Conservation (phyloP, 2,329 filamentous ascomycete genomes). For the Neoarthrinium moseri region DNA sequence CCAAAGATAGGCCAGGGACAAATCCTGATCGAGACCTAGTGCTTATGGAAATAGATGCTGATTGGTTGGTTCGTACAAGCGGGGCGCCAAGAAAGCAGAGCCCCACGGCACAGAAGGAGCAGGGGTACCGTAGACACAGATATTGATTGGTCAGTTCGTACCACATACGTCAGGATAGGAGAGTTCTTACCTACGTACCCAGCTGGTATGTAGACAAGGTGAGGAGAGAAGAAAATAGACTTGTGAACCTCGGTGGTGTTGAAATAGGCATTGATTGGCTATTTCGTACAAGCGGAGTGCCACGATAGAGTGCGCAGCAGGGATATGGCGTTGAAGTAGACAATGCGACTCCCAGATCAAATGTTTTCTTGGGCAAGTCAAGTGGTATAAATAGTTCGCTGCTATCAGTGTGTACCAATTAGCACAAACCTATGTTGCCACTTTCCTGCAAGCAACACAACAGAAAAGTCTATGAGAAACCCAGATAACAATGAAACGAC, state of each 20-base stretch:
- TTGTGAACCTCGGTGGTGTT: not conserved
- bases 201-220: too few relatives aligned
- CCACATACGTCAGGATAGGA: too few relatives aligned
- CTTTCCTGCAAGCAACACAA: constrained; percentile 8
- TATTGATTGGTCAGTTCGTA: too few relatives aligned
- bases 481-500: constrained; percentile 11
- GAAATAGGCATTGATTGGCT: not conserved
- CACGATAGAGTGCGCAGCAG: not conserved
- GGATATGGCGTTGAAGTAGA: not conserved
- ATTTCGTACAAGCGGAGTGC: not conserved
- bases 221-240: not conserved
- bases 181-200: too few relatives aligned
- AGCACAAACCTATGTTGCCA: constrained; percentile 6
- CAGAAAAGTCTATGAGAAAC: not conserved
- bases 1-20: not conserved
- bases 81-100: constrained; percentile 7
- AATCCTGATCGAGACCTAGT: not conserved
- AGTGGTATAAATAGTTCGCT: constrained; percentile 16
- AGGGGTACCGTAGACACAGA: not conserved
- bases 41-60: not conserved
- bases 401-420: constrained; percentile 11
- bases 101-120: not conserved
- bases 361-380: constrained; percentile 10
- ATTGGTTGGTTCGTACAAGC: constrained; percentile 25
- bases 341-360: too few relatives aligned